Evolutionary conservation across 345 rosid genomes (phyloP).

Genomic region (Gossypioides kirkii): DNA sequence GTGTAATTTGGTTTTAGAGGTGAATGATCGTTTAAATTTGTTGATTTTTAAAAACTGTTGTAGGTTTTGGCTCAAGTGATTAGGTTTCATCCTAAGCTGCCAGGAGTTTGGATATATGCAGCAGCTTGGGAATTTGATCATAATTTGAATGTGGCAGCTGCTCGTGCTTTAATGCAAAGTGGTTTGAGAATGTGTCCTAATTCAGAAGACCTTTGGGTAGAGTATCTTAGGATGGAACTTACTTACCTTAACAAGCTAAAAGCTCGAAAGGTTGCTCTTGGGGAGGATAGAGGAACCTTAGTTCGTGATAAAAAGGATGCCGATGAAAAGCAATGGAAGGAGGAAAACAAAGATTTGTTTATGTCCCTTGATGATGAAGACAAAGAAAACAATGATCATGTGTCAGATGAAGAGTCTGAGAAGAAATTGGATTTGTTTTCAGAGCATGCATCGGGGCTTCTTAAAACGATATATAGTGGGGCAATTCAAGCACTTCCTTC

Average conservation of each 20-base stretch:
- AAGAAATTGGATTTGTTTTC: conserved; percentile 48
- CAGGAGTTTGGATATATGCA: conserved; percentile 75
- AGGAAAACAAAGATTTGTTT: conserved; percentile 59
- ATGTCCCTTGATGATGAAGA: conserved; percentile 59
- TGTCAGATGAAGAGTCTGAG: conserved; percentile 34
- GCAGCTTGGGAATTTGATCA: conserved; percentile 95
- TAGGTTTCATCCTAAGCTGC: conserved; percentile 24
- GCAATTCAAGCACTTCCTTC: conserved; percentile 68
- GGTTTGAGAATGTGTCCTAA: conserved; percentile 76
- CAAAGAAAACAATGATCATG: conserved; percentile 22
- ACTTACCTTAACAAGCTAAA: conserved; percentile 84
- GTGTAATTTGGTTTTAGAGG: neutral
- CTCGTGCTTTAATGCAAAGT: conserved; percentile 88
- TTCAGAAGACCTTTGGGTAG: conserved; percentile 88
- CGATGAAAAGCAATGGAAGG: conserved; percentile 56
- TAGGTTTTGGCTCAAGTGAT: conserved; percentile 78
- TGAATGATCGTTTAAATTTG: neutral
- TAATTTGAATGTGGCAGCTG: conserved; percentile 68
- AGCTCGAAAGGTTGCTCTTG: conserved; percentile 74
- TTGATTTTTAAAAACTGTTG: conserved; percentile 3
- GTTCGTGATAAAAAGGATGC: conserved; percentile 30
- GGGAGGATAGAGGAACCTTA: conserved; percentile 65
- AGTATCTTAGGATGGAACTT: conserved; percentile 90
- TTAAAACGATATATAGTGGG: conserved; percentile 57
- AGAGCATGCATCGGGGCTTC: conserved; percentile 57